Conservation (phyloP, 2,329 filamentous ascomycete genomes). For the Cordyceps tenuipes region DNA sequence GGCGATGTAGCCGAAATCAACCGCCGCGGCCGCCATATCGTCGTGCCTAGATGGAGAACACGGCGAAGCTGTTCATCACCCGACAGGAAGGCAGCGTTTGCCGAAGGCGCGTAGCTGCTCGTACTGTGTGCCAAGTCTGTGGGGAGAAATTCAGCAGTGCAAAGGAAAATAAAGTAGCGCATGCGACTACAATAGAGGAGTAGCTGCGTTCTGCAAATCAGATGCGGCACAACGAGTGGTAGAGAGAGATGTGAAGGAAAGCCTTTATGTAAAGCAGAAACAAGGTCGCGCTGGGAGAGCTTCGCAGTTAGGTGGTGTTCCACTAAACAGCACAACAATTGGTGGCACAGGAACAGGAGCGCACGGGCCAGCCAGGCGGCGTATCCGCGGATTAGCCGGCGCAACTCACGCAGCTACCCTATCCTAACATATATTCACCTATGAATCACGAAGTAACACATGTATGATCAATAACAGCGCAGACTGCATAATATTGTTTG, state of each 20-base stretch:
- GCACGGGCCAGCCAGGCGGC: neutral
- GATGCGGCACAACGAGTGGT: neutral
- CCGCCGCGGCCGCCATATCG: constrained; percentile 35
- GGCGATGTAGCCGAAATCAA: constrained; percentile 68
- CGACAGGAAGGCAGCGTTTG: neutral
- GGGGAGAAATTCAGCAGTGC: neutral
- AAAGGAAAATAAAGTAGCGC: neutral
- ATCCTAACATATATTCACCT: neutral
- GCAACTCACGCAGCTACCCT: neutral
- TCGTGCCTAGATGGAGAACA: constrained; percentile 21
- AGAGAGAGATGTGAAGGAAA: neutral
- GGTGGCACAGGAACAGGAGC: too few species aligned
- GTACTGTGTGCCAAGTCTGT: neutral
- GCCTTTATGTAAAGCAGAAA: neutral
- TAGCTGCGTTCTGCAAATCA: neutral
- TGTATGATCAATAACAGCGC: neutral
- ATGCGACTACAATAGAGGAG: constrained; percentile 3
- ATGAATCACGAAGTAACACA: neutral
- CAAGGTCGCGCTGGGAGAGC: neutral
- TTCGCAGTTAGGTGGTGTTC: neutral
- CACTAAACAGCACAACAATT: constrained; percentile 12
- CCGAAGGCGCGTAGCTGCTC: neutral
- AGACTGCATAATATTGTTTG: neutral
- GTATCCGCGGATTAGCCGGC: constrained; percentile 5
- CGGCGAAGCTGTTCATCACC: constrained; percentile 11